phyloP scores from a whole-genome alignment of 352 stramenopile species.

The Globisporangium nunn region DNA sequence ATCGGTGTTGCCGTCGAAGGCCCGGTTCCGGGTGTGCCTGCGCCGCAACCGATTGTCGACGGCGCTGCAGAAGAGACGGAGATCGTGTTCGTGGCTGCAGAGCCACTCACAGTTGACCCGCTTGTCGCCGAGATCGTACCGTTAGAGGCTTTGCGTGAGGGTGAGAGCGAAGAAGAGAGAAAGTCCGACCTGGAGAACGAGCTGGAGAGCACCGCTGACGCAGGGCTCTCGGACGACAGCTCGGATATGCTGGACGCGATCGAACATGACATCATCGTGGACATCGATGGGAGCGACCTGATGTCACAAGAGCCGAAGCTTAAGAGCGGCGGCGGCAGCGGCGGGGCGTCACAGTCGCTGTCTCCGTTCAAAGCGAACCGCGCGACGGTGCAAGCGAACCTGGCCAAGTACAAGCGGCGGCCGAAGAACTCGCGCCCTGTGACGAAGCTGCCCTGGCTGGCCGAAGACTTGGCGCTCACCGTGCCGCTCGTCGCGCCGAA shows the following conservation, averaged over 20 bases:
- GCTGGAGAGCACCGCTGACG: constrained; percentile 4
- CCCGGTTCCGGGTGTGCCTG: constrained; percentile 6
- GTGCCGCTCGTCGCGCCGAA: constrained; percentile 75
- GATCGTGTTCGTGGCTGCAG: constrained; percentile 1
- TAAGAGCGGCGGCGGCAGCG: constrained; percentile 13
- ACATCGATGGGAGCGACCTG: constrained; percentile 50
- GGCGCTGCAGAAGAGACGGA: background rate
- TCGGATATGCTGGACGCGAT: constrained; percentile 27
- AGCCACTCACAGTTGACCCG: background rate
- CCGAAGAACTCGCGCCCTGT: constrained; percentile 56
- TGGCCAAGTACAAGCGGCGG: constrained; percentile 75
- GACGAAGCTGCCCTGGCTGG: constrained; percentile 55
- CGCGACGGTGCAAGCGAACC: constrained; percentile 42
- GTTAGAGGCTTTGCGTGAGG: background rate
- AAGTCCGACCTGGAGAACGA: constrained; percentile 7
- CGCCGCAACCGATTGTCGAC: background rate
- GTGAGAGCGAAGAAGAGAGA: background rate
- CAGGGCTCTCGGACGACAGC: constrained; percentile 6
- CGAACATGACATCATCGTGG: constrained; percentile 36
- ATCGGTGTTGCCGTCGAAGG: constrained; percentile 24
- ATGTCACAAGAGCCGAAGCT: constrained; percentile 36
- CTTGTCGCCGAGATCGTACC: background rate
- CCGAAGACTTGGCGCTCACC: constrained; percentile 53
- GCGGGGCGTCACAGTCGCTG: background rate
- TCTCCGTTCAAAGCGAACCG: constrained; percentile 26